A percentile compares a stretch with the other conserved stretches of the same genome.
These are phyloP conservation scores for Penicillium sp. DNA, from an alignment of 2,329 filamentous ascomycete genomes.

Conservation along the genomic window DNA sequence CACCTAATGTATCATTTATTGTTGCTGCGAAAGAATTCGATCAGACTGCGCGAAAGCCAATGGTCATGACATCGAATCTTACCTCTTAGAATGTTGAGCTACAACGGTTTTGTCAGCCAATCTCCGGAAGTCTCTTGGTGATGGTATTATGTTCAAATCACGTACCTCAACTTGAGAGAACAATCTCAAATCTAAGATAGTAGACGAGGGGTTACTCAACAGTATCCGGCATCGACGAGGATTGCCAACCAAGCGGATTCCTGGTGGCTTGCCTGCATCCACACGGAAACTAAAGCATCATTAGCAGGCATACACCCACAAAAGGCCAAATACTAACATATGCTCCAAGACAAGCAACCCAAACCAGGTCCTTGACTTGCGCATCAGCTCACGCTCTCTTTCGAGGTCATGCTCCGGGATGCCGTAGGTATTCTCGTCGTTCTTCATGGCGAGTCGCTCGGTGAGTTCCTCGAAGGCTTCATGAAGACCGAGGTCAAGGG, in stretches of 20 bases:
- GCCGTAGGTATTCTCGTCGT: conserved; percentile 20
- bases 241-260: conserved; percentile 40
- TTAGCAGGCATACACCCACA: not conserved
- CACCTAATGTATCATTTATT: conserved; percentile 40
- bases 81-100: conserved; percentile 48
- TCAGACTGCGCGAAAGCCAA: not conserved
- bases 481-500: conserved; percentile 51
- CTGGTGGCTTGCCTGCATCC: conserved; percentile 49
- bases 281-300: conserved; percentile 38
- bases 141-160: not conserved
- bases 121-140: not conserved
- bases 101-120: conserved; percentile 5
- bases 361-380: conserved; percentile 53
- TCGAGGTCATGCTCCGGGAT: conserved; percentile 17
- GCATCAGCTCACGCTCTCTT: conserved; percentile 38
- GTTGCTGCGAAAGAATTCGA: conserved; percentile 26
- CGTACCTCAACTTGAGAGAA: conserved; percentile 54
- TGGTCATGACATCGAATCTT: not conserved
- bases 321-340: conserved; percentile 33
- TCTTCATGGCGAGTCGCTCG: conserved; percentile 29
- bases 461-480: conserved; percentile 46
- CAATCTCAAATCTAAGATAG: conserved; percentile 53
- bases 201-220: conserved; percentile 46
- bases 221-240: conserved; percentile 50
- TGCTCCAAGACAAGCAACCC: conserved; percentile 56